Conservation (phyloP, 2,329 filamentous ascomycete species). For the Exophiala bonariae region DNA sequence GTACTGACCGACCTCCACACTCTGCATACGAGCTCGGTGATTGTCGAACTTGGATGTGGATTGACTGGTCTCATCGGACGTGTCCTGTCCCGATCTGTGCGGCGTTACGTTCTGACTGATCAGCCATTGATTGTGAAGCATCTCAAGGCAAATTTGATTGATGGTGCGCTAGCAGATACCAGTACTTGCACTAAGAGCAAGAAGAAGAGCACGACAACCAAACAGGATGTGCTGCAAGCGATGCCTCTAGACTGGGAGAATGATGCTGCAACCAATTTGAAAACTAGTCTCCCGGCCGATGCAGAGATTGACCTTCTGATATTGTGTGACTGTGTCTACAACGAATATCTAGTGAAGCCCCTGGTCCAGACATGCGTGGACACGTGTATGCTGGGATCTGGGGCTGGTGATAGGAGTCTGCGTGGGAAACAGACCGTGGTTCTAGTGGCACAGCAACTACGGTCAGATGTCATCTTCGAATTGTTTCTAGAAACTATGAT, state of each 20-base stretch:
- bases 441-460: slow-evolving; percentile 84
- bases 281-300: slow-evolving; percentile 36
- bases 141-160: slow-evolving; percentile 52
- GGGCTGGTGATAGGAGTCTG: slow-evolving; percentile 12
- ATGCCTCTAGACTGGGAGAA: slow-evolving; percentile 79
- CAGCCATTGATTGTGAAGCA: slow-evolving; percentile 80
- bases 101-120: slow-evolving; percentile 75
- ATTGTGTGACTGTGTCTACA: slow-evolving; percentile 94
- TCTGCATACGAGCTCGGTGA: slow-evolving; percentile 55
- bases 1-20: slow-evolving; percentile 59
- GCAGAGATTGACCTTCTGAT: slow-evolving; percentile 66
- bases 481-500: slow-evolving; percentile 73
- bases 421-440: slow-evolving; percentile 61
- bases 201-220: slow-evolving; percentile 19
- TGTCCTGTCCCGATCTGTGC: slow-evolving; percentile 61
- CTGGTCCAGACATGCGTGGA: slow-evolving; percentile 81
- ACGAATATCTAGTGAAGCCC: slow-evolving; percentile 78
- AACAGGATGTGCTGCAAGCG: slow-evolving; percentile 21
- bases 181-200: slow-evolving; percentile 11
- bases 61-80: slow-evolving; percentile 79
- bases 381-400: slow-evolving; percentile 62
- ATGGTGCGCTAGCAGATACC: not conserved
- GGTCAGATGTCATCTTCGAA: slow-evolving; percentile 82
- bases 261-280: slow-evolving; percentile 40
- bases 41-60: slow-evolving; percentile 86